Evolutionary conservation across 176 grass and related monocot species (phyloP).

Genomic region (Oryza longistaminata): DNA sequence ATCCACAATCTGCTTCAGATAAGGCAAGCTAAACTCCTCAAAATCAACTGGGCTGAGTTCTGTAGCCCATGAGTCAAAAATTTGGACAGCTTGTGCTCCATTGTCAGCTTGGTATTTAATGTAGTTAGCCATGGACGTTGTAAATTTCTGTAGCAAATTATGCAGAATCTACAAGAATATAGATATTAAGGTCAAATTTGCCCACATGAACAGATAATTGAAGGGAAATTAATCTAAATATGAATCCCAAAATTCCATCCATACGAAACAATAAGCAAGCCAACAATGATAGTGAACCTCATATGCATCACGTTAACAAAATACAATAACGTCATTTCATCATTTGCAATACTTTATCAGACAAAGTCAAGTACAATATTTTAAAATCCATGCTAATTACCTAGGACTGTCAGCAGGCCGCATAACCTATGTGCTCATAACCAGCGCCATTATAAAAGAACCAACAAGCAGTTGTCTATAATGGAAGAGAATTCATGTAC

Average conservation of each 20-base stretch:
- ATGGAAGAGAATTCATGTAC: slow-evolving; percentile 22
- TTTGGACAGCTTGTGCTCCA: slow-evolving; percentile 92
- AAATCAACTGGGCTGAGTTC: slow-evolving; percentile 96
- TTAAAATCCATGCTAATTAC: slow-evolving; percentile 7
- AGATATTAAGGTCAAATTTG: slow-evolving; percentile 10
- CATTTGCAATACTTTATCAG: not conserved
- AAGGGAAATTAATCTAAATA: not conserved
- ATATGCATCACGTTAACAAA: not conserved
- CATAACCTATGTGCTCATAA: not conserved
- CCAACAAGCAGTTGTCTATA: not conserved
- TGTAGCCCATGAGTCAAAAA: slow-evolving; percentile 98
- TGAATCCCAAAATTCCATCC: not conserved
- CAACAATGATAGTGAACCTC: not conserved
- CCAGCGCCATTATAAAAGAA: not conserved
- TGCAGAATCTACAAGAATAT: slow-evolving; percentile 74
- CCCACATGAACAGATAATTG: not conserved
- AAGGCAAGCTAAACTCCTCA: slow-evolving; percentile 92
- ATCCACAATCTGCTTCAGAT: slow-evolving; percentile 87
- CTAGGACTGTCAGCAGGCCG: not conserved
- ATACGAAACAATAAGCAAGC: not conserved
- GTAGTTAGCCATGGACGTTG: slow-evolving; percentile 77
- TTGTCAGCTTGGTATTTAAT: slow-evolving; percentile 92
- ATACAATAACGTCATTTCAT: not conserved
- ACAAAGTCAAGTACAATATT: not conserved
- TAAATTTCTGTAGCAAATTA: slow-evolving; percentile 80